Conservation (phyloP, 2,329 filamentous ascomycete species). For the Diaporthe ampelina region DNA sequence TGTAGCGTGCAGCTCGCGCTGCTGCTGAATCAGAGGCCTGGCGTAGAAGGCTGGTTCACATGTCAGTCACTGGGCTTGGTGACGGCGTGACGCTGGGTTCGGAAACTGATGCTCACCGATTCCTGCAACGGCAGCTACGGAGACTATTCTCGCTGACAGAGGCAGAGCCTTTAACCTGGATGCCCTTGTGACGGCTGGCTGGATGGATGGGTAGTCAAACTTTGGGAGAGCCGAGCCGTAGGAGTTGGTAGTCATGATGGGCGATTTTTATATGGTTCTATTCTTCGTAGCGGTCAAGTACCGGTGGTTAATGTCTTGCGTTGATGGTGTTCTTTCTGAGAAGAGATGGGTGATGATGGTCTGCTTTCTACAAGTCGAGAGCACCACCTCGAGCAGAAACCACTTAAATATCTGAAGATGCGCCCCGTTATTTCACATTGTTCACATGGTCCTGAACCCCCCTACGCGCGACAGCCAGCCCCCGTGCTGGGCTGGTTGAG, state of each 20-base stretch:
- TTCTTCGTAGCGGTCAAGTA: not conserved
- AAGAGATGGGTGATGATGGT: slow-evolving; percentile 37
- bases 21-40: slow-evolving; percentile 27
- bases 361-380: slow-evolving; percentile 33
- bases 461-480: not conserved
- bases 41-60: slow-evolving; percentile 33
- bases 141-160: slow-evolving; percentile 34
- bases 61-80: not conserved
- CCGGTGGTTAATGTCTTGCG: not conserved
- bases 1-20: slow-evolving; percentile 18
- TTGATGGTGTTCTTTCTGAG: slow-evolving; percentile 7
- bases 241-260: slow-evolving; percentile 42
- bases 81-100: too few species aligned
- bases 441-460: not conserved
- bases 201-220: slow-evolving; percentile 40
- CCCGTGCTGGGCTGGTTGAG: not conserved
- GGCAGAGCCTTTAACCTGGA: slow-evolving; percentile 37
- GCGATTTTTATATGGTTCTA: not conserved
- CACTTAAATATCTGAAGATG: slow-evolving; percentile 39
- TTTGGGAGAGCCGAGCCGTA: slow-evolving; percentile 41
- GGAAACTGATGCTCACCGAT: slow-evolving; percentile 20
- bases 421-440: not conserved
- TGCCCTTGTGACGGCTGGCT: slow-evolving; percentile 36
- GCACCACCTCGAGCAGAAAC: slow-evolving; percentile 30
- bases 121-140: slow-evolving; percentile 39